Percentiles rank a stretch among this genome's conserved stretches.
phyloP scores from a whole-genome alignment of 768 basidiomycete genomes.

The Boletus subcaerulescens region DNA sequence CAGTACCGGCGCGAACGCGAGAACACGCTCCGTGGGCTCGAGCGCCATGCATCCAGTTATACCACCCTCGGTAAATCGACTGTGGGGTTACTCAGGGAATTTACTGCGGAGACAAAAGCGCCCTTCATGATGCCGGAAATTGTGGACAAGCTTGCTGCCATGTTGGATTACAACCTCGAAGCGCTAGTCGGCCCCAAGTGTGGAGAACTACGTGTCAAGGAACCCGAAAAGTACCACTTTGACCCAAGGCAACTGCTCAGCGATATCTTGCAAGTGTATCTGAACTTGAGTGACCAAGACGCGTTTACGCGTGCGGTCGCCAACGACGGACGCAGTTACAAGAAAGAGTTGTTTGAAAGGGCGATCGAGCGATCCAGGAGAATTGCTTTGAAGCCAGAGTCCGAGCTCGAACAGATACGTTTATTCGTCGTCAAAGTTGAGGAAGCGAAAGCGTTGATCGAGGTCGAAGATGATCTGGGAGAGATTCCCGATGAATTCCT shows the following conservation, averaged over 20 bases:
- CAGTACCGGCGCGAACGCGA: constrained; percentile 86
- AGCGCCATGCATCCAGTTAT: constrained; percentile 82
- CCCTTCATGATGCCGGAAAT: constrained; percentile 98
- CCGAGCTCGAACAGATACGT: constrained; percentile 69
- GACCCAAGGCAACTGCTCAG: constrained; percentile 76
- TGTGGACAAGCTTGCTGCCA: constrained; percentile 90
- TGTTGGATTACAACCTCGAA: constrained; percentile 92
- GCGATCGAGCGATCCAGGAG: constrained; percentile 66
- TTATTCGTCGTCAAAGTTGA: constrained; percentile 82
- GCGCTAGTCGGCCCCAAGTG: constrained; percentile 87
- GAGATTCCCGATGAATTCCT: constrained; percentile 95
- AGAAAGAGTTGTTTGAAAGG: constrained; percentile 74
- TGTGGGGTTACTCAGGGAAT: constrained; percentile 85
- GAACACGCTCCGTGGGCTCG: constrained; percentile 70
- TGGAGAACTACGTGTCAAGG: constrained; percentile 79
- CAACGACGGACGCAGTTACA: constrained; percentile 91
- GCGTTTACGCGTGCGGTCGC: constrained; percentile 87
- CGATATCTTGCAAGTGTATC: constrained; percentile 86
- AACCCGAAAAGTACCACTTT: constrained; percentile 88
- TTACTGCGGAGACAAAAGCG: constrained; percentile 86
- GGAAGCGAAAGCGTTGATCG: constrained; percentile 70
- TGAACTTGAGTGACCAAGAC: constrained; percentile 78
- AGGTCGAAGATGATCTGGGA: constrained; percentile 88
- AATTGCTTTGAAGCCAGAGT: constrained; percentile 66
- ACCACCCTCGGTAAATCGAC: constrained; percentile 84